Evolutionary conservation across 305 asterid species (phyloP).

Genomic region (Euphrasia arctica): DNA sequence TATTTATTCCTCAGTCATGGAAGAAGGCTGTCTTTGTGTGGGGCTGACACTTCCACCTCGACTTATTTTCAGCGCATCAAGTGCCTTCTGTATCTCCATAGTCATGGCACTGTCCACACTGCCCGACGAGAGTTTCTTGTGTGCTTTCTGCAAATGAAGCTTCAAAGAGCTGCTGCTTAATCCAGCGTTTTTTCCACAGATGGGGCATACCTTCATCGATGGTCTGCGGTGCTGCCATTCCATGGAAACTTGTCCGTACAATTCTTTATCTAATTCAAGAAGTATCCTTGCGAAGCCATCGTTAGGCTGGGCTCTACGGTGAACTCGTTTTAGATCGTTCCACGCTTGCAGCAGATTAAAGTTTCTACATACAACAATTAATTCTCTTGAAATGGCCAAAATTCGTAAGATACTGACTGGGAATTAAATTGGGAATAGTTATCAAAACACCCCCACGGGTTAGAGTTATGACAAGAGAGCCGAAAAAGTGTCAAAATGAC

Average conservation of each 20-base stretch:
- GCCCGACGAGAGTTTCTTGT: conserved; percentile 86
- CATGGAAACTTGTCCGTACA: conserved; percentile 88
- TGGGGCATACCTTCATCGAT: conserved; percentile 87
- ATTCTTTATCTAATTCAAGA: conserved; percentile 60
- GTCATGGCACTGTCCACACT: conserved; percentile 98
- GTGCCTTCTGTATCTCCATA: conserved; percentile 88
- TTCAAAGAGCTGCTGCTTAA: conserved; percentile 95
- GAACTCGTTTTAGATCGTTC: conserved; percentile 76
- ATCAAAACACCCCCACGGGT: background rate
- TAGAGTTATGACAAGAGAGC: background rate
- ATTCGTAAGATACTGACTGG: background rate
- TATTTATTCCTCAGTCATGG: conserved; percentile 45
- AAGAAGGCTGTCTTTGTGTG: conserved; percentile 59
- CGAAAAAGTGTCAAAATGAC: background rate
- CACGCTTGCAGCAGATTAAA: conserved; percentile 72
- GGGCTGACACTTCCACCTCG: conserved; percentile 95
- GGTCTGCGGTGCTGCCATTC: conserved; percentile 96
- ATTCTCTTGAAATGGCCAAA: conserved; percentile 2
- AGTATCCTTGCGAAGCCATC: conserved; percentile 91
- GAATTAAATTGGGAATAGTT: background rate
- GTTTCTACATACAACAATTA: conserved; percentile 50
- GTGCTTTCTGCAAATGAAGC: conserved; percentile 92
- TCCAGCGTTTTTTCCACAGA: conserved; percentile 97
- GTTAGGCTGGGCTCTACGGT: conserved; percentile 94
- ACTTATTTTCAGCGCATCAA: conserved; percentile 85